Conservation (phyloP, 2,329 filamentous ascomycete species). For the Chrysosphaeria jannelii region DNA sequence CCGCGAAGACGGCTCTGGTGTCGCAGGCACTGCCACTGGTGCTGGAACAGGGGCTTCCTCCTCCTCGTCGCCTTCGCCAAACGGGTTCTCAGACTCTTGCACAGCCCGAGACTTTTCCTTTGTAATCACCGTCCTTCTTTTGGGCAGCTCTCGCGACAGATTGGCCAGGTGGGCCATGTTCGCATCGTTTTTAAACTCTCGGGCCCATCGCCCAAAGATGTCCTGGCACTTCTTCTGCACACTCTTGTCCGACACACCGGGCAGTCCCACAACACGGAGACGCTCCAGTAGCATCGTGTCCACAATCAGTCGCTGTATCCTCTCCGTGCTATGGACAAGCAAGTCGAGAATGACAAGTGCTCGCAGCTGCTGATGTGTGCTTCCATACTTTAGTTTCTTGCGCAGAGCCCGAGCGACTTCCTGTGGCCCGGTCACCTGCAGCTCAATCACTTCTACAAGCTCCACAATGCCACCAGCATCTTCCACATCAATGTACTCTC, state of each 20-base stretch:
- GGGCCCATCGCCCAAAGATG: slow-evolving; percentile 65
- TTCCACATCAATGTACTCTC: slow-evolving; percentile 70
- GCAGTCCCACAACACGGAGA: slow-evolving; percentile 61
- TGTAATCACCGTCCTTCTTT: slow-evolving; percentile 37
- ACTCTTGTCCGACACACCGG: slow-evolving; percentile 52
- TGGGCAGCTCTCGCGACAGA: slow-evolving; percentile 41
- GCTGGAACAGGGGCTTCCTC: slow-evolving; percentile 7
- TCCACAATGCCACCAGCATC: slow-evolving; percentile 79
- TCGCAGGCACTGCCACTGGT: slow-evolving; percentile 2
- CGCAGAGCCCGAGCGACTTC: slow-evolving; percentile 79
- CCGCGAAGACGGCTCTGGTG: slow-evolving; percentile 5
- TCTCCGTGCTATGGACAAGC: slow-evolving; percentile 78
- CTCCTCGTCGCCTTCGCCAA: slow-evolving; percentile 31
- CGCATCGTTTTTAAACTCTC: slow-evolving; percentile 48
- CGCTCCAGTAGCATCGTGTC: slow-evolving; percentile 83
- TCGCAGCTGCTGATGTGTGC: slow-evolving; percentile 68
- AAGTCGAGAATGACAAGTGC: slow-evolving; percentile 74
- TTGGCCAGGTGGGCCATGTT: slow-evolving; percentile 55
- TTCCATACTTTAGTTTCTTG: slow-evolving; percentile 98
- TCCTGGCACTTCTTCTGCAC: slow-evolving; percentile 74
- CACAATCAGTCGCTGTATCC: slow-evolving; percentile 63
- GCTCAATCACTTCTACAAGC: slow-evolving; percentile 72
- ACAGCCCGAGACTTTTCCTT: slow-evolving; percentile 62
- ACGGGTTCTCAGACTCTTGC: slow-evolving; percentile 48
- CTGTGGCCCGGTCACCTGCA: slow-evolving; percentile 59